Conservation (phyloP, 495 filamentous ascomycete genomes). For the Penicillium riverlandense region DNA sequence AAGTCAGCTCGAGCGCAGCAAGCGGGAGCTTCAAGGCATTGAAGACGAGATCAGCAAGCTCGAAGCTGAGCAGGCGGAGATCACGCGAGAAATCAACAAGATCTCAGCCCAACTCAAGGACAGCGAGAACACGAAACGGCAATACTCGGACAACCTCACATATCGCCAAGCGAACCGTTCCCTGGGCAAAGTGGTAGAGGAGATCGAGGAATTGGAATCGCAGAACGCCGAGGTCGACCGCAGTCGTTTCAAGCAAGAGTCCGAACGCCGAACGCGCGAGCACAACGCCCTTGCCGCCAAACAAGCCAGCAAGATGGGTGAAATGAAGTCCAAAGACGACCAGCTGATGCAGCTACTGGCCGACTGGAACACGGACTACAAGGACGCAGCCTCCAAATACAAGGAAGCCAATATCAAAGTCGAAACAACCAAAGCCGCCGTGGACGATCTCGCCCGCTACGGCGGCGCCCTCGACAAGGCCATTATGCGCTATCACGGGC, state of each 20-base stretch:
- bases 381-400: constrained; percentile 73
- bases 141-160: constrained; percentile 78
- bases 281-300: constrained; percentile 55
- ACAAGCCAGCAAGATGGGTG: constrained; percentile 57
- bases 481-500: constrained; percentile 89
- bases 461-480: constrained; percentile 78
- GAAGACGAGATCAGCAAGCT: constrained; percentile 56
- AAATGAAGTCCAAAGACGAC: constrained; percentile 74
- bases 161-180: constrained; percentile 68
- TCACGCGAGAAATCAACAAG: constrained; percentile 65
- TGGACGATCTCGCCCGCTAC: constrained; percentile 82
- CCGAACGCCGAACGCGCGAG: constrained; percentile 51
- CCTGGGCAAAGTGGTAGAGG: constrained; percentile 54
- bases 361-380: constrained; percentile 83
- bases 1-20: constrained; percentile 58
- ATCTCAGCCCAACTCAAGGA: constrained; percentile 70
- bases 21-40: constrained; percentile 59
- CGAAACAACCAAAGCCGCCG: constrained; percentile 85
- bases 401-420: constrained; percentile 86
- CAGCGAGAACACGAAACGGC: constrained; percentile 69
- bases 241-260: constrained; percentile 63
- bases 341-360: constrained; percentile 58
- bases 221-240: constrained; percentile 80
- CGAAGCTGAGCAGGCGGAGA: constrained; percentile 58
- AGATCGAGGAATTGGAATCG: constrained; percentile 70